Base-by-base conservation (phyloP, 176 grass and related monocot species). In the Triticum turgidum region DNA sequence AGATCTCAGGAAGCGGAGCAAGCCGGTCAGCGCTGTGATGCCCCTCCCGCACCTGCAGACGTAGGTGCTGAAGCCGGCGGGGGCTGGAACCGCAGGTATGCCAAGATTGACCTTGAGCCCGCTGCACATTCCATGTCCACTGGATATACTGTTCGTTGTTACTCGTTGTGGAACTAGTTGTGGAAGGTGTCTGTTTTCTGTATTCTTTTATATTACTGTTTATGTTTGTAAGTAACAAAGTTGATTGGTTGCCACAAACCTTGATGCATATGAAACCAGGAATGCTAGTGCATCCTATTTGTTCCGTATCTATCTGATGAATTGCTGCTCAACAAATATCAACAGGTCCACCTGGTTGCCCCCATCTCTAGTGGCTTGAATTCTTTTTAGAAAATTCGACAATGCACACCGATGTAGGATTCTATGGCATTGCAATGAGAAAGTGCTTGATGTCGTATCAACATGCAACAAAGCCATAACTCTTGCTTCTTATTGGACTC, bases 81-180 rank as follows among this genome's bases (percentile, higher is more conserved):
- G 27, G 45, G 73, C 45, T 76, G 73, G 73, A 52, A 27, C 49
- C 73, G 73, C 73, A 76, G 73, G 73, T 76, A 76, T 32, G 15
- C 24, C 14, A 4, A 38, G 69, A 7, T 75, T 74, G 6, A 72
- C 37, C 69, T 72, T 75, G 6, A 29, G 14, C 25, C 27, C 8
- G 44, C 69, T 73, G 38, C 38, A 42, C 38, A 73, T 73, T 44
- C 11, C 38, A 44, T 25, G 21, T 73, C 38, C 20, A 73, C 21
- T 45, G n/a, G n/a, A 25, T 73, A 11, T 73, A 45, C 7, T 44
- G 11, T 45, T 45, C 38, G 39, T 14, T 73, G 70, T n/a, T 44
- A 27, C 39, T 47, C 2, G 24, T 74, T 15, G 42, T 13, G 12
- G 39, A 74, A 73, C 37, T 13, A 24, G 14, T 52, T 52, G 14